Percentiles rank a stretch among this genome's conserved stretches.
These are phyloP conservation scores for Chamaecrista fasciculata DNA, from an alignment of 306 rosid genomes.

Conservation along the genomic window DNA sequence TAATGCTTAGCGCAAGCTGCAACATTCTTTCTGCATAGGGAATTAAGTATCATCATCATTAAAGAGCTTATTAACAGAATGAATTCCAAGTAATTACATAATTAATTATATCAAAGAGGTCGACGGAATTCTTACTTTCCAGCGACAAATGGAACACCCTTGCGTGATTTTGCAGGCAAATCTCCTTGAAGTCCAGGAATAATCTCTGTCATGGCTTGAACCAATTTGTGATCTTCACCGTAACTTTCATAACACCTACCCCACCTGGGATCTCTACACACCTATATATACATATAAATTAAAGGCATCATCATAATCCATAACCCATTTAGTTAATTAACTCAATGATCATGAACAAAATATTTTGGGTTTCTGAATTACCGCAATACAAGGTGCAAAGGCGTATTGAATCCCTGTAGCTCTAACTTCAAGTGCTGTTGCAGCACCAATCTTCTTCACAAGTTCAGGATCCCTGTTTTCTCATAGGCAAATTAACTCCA, in stretches of 20 bases:
- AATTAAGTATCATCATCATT: too few species aligned
- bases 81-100: too few species aligned
- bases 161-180: slow-evolving; percentile 29
- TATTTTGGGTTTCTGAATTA: slow-evolving; percentile 17
- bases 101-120: not conserved
- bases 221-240: slow-evolving; percentile 46
- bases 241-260: slow-evolving; percentile 57
- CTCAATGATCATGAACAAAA: not conserved
- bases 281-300: slow-evolving; percentile 33
- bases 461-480: slow-evolving; percentile 46
- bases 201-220: slow-evolving; percentile 48
- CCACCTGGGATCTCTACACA: slow-evolving; percentile 62
- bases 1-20: slow-evolving; percentile 20
- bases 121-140: slow-evolving; percentile 47
- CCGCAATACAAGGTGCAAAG: slow-evolving; percentile 53
- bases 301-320: too few species aligned
- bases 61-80: too few species aligned
- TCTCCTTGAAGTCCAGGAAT: slow-evolving; percentile 49
- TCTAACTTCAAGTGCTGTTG: slow-evolving; percentile 58
- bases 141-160: slow-evolving; percentile 41
- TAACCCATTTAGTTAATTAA: too few species aligned
- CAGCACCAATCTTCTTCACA: slow-evolving; percentile 49
- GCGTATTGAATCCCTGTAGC: slow-evolving; percentile 51
- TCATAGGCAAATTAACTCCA: not conserved
- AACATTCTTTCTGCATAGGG: slow-evolving; percentile 13